phyloP scores from a whole-genome alignment of 129 eudicot species.

The Arctium minus region DNA sequence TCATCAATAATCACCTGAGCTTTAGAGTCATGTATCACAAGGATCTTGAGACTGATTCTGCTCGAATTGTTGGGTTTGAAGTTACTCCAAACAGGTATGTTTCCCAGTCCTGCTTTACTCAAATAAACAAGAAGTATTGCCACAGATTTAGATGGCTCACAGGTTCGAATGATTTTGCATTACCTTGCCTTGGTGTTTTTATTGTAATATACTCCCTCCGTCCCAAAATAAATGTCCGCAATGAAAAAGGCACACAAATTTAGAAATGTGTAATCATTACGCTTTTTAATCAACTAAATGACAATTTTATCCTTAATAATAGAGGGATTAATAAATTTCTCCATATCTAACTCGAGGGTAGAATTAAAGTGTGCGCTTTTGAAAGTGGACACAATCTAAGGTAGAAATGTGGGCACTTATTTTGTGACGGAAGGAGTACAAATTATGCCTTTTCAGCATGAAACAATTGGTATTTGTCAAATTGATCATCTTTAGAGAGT shows the following conservation, averaged over 20 bases:
- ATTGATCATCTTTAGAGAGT: background rate
- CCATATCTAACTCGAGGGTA: background rate
- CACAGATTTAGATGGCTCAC: background rate
- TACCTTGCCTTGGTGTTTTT: background rate
- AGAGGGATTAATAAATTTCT: background rate
- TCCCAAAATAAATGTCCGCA: background rate
- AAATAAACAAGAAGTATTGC: background rate
- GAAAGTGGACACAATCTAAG: background rate
- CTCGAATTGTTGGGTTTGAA: constrained; percentile 91
- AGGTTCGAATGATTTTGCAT: background rate
- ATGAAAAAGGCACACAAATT: background rate
- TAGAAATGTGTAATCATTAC: background rate
- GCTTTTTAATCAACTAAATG: background rate
- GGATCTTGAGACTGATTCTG: constrained; percentile 63
- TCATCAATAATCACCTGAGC: constrained; percentile 81
- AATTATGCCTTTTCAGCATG: background rate
- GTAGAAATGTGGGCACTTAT: background rate
- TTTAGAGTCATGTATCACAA: constrained; percentile 82
- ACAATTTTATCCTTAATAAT: background rate
- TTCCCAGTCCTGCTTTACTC: background rate
- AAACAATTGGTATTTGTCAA: background rate
- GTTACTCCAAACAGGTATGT: constrained; percentile 80
- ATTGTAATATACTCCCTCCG: background rate
- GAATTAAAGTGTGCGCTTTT: background rate
- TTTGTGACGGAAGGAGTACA: background rate